Evolutionary conservation across 169 alveolate species (phyloP).

Genomic region (Cryptosporidium meleagridis): DNA sequence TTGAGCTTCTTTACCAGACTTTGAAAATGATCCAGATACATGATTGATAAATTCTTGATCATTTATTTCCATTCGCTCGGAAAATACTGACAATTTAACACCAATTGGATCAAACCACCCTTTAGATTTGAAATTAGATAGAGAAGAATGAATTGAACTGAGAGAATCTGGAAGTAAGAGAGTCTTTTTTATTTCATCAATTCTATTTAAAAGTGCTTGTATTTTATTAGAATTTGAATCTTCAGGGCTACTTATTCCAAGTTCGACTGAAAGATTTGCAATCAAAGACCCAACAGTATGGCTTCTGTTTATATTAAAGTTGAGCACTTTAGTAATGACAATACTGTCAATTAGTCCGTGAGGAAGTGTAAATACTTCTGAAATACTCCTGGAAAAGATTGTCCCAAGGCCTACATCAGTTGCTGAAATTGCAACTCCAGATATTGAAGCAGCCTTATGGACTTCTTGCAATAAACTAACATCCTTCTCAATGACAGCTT

Average conservation of each 20-base stretch:
- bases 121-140: not conserved
- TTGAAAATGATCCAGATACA: not conserved
- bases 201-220: not conserved
- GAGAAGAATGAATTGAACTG: not conserved
- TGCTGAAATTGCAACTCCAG: conserved; percentile 68
- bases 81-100: not conserved
- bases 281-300: not conserved
- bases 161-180: conserved; percentile 33
- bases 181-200: not conserved
- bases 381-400: conserved; percentile 56
- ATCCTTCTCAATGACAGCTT: not conserved
- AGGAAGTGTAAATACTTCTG: conserved; percentile 64
- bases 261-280: not conserved
- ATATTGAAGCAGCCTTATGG: conserved; percentile 59
- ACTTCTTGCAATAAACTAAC: conserved; percentile 11
- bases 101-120: conserved; percentile 55
- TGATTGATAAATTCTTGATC: not conserved
- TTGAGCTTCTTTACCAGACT: not conserved
- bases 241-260: conserved; percentile 13
- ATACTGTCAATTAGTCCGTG: conserved; percentile 67
- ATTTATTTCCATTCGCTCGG: not conserved
- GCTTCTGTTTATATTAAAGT: conserved; percentile 3
- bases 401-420: conserved; percentile 69
- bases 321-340: conserved; percentile 36
- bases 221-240: not conserved